Evolutionary conservation across 2,329 filamentous ascomycete genomes (phyloP).

Genomic region (Fusarium sp.): DNA sequence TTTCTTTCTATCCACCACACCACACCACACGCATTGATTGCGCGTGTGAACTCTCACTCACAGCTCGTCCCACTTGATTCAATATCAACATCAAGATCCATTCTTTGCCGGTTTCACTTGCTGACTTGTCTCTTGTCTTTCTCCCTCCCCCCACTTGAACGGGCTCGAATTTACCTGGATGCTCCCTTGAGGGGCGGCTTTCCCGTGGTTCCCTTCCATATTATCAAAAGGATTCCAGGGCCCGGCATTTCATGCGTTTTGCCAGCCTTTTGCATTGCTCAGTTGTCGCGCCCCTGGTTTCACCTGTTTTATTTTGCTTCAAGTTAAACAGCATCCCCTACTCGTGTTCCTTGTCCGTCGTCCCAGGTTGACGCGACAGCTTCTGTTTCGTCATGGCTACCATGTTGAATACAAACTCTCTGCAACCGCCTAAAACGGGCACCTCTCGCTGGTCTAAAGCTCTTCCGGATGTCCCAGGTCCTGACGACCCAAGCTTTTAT

Average conservation of each 20-base stretch:
- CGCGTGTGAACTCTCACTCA: conserved; percentile 3
- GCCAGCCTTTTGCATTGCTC: conserved; percentile 32
- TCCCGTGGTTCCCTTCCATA: conserved; percentile 20
- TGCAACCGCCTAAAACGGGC: conserved; percentile 51
- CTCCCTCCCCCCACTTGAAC: conserved; percentile 33
- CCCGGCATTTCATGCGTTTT: conserved; percentile 27
- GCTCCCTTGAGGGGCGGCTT: conserved; percentile 37
- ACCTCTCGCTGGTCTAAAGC: conserved; percentile 69
- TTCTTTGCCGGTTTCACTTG: conserved; percentile 34
- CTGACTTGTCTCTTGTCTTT: conserved; percentile 9
- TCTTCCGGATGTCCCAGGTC: conserved; percentile 61
- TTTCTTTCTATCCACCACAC: background rate
- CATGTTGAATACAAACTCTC: conserved; percentile 39
- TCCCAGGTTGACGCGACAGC: conserved; percentile 25
- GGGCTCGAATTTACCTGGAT: conserved; percentile 3
- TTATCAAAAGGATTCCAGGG: conserved; percentile 38
- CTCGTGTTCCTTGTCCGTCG: conserved; percentile 12
- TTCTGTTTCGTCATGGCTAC: conserved; percentile 36
- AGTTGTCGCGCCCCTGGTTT: conserved; percentile 39
- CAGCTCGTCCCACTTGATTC: conserved; percentile 19
- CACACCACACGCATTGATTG: conserved; percentile 7
- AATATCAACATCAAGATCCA: conserved; percentile 16
- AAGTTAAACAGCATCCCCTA: conserved; percentile 30
- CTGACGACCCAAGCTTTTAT: conserved; percentile 38
- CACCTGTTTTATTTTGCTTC: conserved; percentile 41